Percentiles rank a stretch among this genome's conserved stretches.
Evolutionary conservation across 1,284 basidiomycete genomes (phyloP).

Genomic region (Ganoderma sinense): DNA sequence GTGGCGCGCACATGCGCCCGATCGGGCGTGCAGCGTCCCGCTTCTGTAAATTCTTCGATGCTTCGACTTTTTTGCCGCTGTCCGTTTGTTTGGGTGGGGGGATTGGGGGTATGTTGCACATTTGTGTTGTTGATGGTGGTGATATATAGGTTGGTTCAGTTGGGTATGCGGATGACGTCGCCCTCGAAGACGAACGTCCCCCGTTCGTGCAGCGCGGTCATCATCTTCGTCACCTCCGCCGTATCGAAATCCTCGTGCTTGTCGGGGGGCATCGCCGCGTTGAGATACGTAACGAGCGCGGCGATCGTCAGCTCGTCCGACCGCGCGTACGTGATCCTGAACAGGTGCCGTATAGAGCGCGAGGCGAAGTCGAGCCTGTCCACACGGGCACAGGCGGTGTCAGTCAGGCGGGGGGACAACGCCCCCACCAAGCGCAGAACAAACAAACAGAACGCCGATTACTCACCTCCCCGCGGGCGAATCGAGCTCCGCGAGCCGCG

Average conservation of each 20-base stretch:
- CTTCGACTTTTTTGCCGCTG: neutral
- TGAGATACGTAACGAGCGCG: constrained; percentile 70
- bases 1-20: neutral
- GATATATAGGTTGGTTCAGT: constrained; percentile 5
- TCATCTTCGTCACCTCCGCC: constrained; percentile 67
- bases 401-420: constrained; percentile 1
- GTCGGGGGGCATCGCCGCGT: constrained; percentile 75
- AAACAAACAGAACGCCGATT: neutral
- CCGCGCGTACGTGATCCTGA: constrained; percentile 66
- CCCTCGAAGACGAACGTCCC: constrained; percentile 64
- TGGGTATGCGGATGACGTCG: constrained; percentile 55
- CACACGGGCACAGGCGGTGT: neutral
- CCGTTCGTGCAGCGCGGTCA: constrained; percentile 59
- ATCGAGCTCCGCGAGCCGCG: constrained; percentile 61
- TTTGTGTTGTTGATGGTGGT: neutral
- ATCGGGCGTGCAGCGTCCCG: neutral
- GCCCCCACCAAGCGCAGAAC: neutral
- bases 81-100: neutral
- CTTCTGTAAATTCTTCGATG: neutral
- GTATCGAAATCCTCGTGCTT: constrained; percentile 84
- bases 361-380: constrained; percentile 64
- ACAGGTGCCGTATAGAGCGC: constrained; percentile 65
- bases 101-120: neutral
- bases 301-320: constrained; percentile 74
- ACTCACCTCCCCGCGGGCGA: constrained; percentile 60